Base-by-base conservation (phyloP, 495 filamentous ascomycete species). In the Penicillium longicatenatum region DNA sequence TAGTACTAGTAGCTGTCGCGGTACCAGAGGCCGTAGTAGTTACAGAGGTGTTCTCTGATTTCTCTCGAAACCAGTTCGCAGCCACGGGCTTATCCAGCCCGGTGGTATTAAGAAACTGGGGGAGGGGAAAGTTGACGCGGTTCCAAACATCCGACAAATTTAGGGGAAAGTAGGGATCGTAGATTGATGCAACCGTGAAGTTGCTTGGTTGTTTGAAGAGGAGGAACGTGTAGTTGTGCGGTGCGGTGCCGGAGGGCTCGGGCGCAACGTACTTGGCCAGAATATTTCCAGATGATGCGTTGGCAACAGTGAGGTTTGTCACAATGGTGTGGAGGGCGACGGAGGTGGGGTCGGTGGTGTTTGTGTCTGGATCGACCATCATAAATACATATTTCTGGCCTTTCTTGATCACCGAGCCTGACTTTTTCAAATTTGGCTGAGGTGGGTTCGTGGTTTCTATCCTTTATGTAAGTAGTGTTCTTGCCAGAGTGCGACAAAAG, bases 201-300 rank as follows among this genome's bases (percentile, higher is more conserved):
- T 44, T 30, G 22, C 12, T 19, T 4, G 51, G 51, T 20, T 54
- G 51, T 6, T 14, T 17, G 19, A 54, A 54, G 35, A 54, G 22
- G 5, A 54, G n/a, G 2, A 54, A 12, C 10, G 51, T 54, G 39
- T 54, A 54, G 37, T 54, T 54, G 39, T 54, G 51, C 5, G 35
- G 14, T 20, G 51, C 20, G 1, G 11, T 24, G 16, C 39, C 22
- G 10, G 37, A 14, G 12, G 35, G 51, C 19, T 44, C 39, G 14
- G 51, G 51, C 19, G 20, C 51, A 17, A 44, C 19, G 19, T 54
- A 54, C 14, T 21, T 6, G 8, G 51, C 51, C 5, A 54, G 21
- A 17, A n/a, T 35, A 30, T 43, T 5, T 31, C 21, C 37, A 26
- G 48, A 33, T 24, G 6, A 12, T 0, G 21, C n/a, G 37, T 39